These are phyloP conservation scores for Lumnitzera littorea DNA, from an alignment of 345 rosid genomes.

Conservation along the genomic window DNA sequence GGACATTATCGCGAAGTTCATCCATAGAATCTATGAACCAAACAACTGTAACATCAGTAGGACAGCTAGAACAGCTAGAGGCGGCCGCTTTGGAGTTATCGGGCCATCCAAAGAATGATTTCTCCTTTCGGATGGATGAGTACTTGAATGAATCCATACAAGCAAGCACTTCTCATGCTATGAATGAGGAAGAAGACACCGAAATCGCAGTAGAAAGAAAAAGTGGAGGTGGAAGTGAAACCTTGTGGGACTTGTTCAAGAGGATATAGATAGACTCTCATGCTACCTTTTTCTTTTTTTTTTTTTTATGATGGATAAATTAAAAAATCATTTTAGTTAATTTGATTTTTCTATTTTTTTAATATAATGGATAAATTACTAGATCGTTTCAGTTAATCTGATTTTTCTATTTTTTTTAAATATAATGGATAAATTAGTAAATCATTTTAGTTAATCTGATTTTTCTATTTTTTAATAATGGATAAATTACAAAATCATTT, in stretches of 20 bases:
- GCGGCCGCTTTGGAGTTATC: slow-evolving; percentile 37
- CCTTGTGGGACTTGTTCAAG: slow-evolving; percentile 52
- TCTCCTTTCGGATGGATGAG: slow-evolving; percentile 47
- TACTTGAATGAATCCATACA: slow-evolving; percentile 46
- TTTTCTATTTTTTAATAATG: too few relatives aligned
- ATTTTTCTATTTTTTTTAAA: too few relatives aligned
- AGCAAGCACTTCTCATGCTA: slow-evolving; percentile 24
- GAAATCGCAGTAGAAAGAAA: slow-evolving; percentile 21
- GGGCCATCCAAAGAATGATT: slow-evolving; percentile 20
- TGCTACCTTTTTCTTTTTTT: too few relatives aligned
- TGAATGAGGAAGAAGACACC: slow-evolving; percentile 34
- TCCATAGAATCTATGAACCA: slow-evolving; percentile 63
- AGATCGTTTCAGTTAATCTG: too few relatives aligned
- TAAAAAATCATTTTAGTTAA: too few relatives aligned
- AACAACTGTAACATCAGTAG: slow-evolving; percentile 40
- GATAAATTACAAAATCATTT: too few relatives aligned
- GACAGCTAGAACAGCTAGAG: slow-evolving; percentile 34
- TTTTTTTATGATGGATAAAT: too few relatives aligned
- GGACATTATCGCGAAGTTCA: slow-evolving; percentile 62
- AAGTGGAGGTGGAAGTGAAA: slow-evolving; percentile 31
- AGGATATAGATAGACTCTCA: slow-evolving; percentile 21
- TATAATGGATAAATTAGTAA: too few relatives aligned
- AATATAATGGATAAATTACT: too few relatives aligned
- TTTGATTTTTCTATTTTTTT: too few relatives aligned
- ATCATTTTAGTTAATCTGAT: too few relatives aligned